Evolutionary conservation across 2,329 filamentous ascomycete genomes (phyloP).

Genomic region (Beauveria varroae): DNA sequence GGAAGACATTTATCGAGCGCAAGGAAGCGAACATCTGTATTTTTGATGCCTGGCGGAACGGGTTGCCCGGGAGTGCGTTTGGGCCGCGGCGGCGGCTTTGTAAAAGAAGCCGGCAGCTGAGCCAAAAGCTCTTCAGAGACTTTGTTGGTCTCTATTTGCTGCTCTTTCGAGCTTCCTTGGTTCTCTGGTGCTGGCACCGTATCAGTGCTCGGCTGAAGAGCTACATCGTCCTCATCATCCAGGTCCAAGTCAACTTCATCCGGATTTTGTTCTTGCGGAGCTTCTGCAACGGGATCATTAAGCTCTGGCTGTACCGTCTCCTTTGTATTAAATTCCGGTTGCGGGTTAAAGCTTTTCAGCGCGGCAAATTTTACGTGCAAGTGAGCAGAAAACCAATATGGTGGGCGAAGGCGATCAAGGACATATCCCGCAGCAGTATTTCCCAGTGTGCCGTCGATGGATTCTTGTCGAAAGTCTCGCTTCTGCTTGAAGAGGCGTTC

Average conservation of each 20-base stretch:
- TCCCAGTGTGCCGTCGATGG: slow-evolving; percentile 65
- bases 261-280: slow-evolving; percentile 38
- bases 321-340: slow-evolving; percentile 9
- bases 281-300: not conserved
- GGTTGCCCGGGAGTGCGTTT: slow-evolving; percentile 47
- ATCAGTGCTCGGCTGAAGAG: slow-evolving; percentile 17
- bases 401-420: slow-evolving; percentile 72
- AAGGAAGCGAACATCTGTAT: slow-evolving; percentile 74
- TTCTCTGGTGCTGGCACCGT: not conserved
- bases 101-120: slow-evolving; percentile 71
- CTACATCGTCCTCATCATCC: slow-evolving; percentile 37
- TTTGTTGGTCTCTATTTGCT: slow-evolving; percentile 16
- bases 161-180: slow-evolving; percentile 2
- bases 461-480: slow-evolving; percentile 67
- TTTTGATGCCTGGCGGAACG: slow-evolving; percentile 65
- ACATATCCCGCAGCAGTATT: slow-evolving; percentile 73
- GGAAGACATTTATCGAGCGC: slow-evolving; percentile 88
- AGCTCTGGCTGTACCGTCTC: not conserved
- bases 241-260: slow-evolving; percentile 66
- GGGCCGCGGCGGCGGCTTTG: slow-evolving; percentile 29
- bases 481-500: slow-evolving; percentile 65
- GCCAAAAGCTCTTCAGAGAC: slow-evolving; percentile 60
- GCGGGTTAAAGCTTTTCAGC: slow-evolving; percentile 47
- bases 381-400: slow-evolving; percentile 90
- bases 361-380: slow-evolving; percentile 84